phyloP scores from a whole-genome alignment of 2,329 filamentous ascomycete species.

The Fusarium nanum region DNA sequence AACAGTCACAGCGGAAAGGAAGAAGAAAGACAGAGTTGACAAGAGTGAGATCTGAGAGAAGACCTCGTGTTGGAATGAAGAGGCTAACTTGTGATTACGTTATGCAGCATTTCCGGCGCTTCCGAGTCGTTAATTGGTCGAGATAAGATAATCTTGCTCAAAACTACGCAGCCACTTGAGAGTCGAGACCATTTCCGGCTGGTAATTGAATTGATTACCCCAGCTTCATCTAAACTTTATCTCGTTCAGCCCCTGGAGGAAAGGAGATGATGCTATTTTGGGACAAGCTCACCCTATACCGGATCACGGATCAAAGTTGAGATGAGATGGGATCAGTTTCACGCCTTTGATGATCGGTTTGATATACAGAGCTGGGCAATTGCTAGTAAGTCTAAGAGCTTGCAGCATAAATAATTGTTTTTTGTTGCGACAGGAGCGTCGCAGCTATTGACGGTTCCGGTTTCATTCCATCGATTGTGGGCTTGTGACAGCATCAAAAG shows the following conservation, averaged over 20 bases:
- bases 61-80: constrained; percentile 16
- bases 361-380: too few species aligned
- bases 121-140: constrained; percentile 31
- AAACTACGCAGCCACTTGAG: constrained; percentile 31
- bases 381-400: too few species aligned
- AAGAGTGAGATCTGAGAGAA: background rate
- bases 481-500: too few species aligned
- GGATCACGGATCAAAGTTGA: background rate
- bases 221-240: constrained; percentile 1
- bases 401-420: background rate
- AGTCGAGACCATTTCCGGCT: background rate
- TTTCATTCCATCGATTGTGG: too few species aligned
- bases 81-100: constrained; percentile 38
- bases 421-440: background rate
- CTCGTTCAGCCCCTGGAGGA: background rate
- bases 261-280: background rate
- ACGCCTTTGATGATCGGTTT: too few species aligned
- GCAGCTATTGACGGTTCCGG: too few species aligned
- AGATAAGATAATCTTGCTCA: constrained; percentile 39
- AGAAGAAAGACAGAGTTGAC: background rate
- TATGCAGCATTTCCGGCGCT: constrained; percentile 26
- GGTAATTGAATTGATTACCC: background rate
- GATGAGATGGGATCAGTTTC: too few species aligned
- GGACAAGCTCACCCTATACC: background rate
- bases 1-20: background rate